phyloP scores from a whole-genome alignment of 177 flowering plant species.

The Vitis hybrid region DNA sequence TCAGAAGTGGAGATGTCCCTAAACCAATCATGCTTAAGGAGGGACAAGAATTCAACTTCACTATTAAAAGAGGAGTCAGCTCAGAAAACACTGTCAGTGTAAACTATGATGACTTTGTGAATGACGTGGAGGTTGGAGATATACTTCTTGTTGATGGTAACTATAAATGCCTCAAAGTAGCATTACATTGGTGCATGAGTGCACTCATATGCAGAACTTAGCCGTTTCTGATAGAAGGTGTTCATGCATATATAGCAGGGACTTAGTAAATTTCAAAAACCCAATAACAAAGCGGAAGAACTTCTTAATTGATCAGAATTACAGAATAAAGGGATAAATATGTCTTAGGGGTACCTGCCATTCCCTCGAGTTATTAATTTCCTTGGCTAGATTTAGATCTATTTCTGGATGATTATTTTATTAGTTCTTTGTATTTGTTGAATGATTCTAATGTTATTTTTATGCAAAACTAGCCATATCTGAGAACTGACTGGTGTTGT shows the following conservation, averaged over 20 bases:
- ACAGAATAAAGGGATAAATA: no score
- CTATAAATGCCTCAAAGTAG: constrained; percentile 9
- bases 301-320: background rate
- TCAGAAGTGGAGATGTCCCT: constrained; percentile 96
- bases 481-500: constrained; percentile 1
- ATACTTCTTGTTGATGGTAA: constrained; percentile 89
- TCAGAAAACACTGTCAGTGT: constrained; percentile 84
- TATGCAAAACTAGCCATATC: background rate
- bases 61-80: constrained; percentile 87
- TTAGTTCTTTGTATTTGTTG: background rate
- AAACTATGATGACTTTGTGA: constrained; percentile 93
- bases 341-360: background rate
- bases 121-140: constrained; percentile 93
- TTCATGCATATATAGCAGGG: background rate
- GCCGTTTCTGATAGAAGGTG: background rate
- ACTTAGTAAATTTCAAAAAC: background rate
- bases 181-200: background rate
- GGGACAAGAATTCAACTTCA: constrained; percentile 89
- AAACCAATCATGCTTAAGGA: constrained; percentile 75
- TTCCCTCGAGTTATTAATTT: background rate
- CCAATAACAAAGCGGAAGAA: background rate
- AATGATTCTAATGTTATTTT: no score
- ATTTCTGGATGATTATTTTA: background rate
- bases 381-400: background rate
- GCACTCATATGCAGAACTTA: background rate